Percentiles rank a stretch among this genome's conserved stretches.
Conservation (phyloP, 1,284 basidiomycete genomes). For the Ustilago trichophora region DNA sequence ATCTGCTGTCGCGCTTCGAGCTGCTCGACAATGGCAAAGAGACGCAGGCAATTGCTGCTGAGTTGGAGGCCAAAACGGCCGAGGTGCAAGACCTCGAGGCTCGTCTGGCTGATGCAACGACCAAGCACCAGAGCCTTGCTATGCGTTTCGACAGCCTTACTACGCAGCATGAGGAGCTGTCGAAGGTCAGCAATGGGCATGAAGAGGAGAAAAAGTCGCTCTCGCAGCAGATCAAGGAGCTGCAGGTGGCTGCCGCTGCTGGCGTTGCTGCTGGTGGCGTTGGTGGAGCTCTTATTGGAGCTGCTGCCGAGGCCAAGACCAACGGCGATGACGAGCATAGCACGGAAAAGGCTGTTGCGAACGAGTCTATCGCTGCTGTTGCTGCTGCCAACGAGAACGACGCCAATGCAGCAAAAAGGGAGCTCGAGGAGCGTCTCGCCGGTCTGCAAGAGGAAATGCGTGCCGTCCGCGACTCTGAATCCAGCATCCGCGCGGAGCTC, state of each 20-base stretch:
- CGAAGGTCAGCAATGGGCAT: constrained; percentile 8
- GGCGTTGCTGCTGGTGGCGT: constrained; percentile 16
- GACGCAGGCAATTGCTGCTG: constrained; percentile 69
- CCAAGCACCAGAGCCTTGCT: constrained; percentile 28
- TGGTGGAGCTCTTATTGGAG: constrained; percentile 13
- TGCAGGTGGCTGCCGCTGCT: constrained; percentile 35
- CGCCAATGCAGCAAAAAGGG: constrained; percentile 78
- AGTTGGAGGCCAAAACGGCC: constrained; percentile 81
- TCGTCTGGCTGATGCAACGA: constrained; percentile 55
- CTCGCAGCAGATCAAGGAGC: constrained; percentile 23
- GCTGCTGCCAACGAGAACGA: constrained; percentile 75
- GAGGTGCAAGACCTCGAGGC: constrained; percentile 78
- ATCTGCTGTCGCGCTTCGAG: constrained; percentile 78
- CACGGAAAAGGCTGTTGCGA: background rate
- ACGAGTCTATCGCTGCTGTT: background rate
- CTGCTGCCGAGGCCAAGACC: constrained; percentile 2
- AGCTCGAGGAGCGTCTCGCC: constrained; percentile 72
- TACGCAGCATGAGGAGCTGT: constrained; percentile 23
- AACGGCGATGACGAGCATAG: background rate
- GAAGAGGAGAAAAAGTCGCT: constrained; percentile 41
- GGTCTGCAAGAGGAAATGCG: constrained; percentile 72
- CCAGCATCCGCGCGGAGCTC: constrained; percentile 72
- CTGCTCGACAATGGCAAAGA: constrained; percentile 71
- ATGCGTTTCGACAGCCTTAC: constrained; percentile 23
- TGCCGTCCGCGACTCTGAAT: constrained; percentile 44